These are phyloP conservation scores for Stropharia rugosoannulata DNA, from an alignment of 768 basidiomycete genomes.

Conservation along the genomic window DNA sequence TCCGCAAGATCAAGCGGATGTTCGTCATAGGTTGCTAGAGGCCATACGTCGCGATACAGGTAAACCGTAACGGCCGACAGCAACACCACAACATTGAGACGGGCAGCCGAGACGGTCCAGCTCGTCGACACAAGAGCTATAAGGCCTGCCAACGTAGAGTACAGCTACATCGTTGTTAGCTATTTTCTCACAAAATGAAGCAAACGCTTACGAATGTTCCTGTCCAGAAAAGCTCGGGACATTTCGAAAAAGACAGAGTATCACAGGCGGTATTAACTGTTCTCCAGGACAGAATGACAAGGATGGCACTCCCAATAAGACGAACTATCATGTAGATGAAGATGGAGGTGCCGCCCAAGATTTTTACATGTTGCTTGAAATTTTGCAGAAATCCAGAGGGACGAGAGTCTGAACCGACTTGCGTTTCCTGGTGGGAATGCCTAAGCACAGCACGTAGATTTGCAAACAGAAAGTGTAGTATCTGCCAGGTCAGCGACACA, in stretches of 20 bases:
- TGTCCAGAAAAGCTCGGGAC: background rate
- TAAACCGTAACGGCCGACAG: constrained; percentile 39
- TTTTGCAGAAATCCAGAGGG: background rate
- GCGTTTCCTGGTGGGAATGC: background rate
- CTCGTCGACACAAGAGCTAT: background rate
- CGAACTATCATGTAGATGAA: background rate
- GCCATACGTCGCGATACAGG: constrained; percentile 53
- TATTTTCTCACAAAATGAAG: background rate
- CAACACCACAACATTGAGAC: constrained; percentile 15
- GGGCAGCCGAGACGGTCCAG: background rate
- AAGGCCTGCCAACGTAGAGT: background rate
- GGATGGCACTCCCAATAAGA: background rate
- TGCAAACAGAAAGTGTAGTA: background rate
- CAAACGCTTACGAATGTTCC: background rate
- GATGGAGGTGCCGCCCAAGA: background rate
- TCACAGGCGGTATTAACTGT: background rate
- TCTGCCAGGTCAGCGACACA: background rate
- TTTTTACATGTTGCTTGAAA: background rate
- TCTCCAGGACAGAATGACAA: background rate
- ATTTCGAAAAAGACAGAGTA: background rate
- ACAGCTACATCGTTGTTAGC: background rate
- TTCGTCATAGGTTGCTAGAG: constrained; percentile 46
- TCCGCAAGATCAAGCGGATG: constrained; percentile 41
- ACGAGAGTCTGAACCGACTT: background rate
- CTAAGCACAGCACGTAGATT: background rate